Evolutionary conservation across 306 rosid genomes (phyloP).

Genomic region (Arachis stenosperma): DNA sequence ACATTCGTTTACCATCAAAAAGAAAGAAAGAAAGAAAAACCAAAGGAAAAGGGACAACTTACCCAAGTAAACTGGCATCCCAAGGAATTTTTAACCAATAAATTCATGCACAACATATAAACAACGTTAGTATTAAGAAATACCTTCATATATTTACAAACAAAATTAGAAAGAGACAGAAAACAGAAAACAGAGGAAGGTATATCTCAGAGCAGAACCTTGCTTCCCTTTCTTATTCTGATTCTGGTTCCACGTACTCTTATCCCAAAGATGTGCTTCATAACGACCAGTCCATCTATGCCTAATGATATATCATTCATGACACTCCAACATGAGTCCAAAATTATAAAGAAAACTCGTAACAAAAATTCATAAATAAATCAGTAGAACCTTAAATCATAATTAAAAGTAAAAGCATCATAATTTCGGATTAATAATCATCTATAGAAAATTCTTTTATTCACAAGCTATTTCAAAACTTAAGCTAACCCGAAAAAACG

Average conservation of each 20-base stretch:
- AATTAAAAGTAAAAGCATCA: neutral
- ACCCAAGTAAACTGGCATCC: conserved; percentile 92
- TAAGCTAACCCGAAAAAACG: neutral
- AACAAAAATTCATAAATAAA: neutral
- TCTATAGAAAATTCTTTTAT: neutral
- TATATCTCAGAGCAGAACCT: conserved; percentile 51
- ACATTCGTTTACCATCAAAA: neutral
- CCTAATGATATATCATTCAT: conserved; percentile 51
- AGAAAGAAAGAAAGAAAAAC: neutral
- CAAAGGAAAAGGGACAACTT: conserved; percentile 41
- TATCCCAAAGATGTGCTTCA: conserved; percentile 99
- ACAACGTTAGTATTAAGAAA: conserved; percentile 42
- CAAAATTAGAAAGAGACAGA: neutral
- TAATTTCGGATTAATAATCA: no score
- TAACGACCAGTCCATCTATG: conserved; percentile 99
- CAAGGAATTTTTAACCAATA: conserved; percentile 41
- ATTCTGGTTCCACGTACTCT: conserved; percentile 98
- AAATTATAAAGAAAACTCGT: neutral
- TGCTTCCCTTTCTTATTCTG: conserved; percentile 99
- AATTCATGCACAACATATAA: conserved; percentile 50
- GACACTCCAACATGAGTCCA: neutral
- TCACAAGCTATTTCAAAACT: neutral
- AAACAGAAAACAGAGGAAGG: conserved; percentile 6
- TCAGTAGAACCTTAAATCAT: neutral
- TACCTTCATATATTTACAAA: neutral